Percentiles rank a stretch among this genome's conserved stretches.
phyloP scores from a whole-genome alignment of 768 basidiomycete genomes.

The Tylopilus felleus region DNA sequence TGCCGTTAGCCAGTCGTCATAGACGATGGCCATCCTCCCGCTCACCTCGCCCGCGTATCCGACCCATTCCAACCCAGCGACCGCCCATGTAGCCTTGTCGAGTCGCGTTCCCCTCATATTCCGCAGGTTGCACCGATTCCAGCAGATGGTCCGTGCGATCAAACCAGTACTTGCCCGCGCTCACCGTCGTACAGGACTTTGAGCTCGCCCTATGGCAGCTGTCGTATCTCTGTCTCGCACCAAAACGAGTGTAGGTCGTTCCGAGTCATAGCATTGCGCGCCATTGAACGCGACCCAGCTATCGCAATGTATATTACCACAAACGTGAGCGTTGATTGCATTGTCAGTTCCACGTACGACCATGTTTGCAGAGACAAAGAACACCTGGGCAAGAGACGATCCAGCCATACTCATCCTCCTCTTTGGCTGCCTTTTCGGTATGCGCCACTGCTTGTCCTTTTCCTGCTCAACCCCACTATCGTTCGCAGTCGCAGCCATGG shows the following conservation, averaged over 20 bases:
- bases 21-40: slow-evolving; percentile 32
- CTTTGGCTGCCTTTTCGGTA: slow-evolving; percentile 72
- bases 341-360: background rate
- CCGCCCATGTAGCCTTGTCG: slow-evolving; percentile 26
- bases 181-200: slow-evolving; percentile 66
- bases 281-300: slow-evolving; percentile 43
- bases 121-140: slow-evolving; percentile 72
- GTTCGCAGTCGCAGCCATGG: slow-evolving; percentile 66
- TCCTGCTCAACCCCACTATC: background rate
- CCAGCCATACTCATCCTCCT: slow-evolving; percentile 92
- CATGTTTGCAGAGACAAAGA: slow-evolving; percentile 78
- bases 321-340: slow-evolving; percentile 60
- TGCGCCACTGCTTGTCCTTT: background rate
- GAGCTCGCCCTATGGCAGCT: slow-evolving; percentile 96
- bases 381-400: slow-evolving; percentile 97
- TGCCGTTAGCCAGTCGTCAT: slow-evolving; percentile 16
- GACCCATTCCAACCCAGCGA: no score
- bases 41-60: slow-evolving; percentile 31
- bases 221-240: slow-evolving; percentile 89
- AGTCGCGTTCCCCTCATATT: slow-evolving; percentile 78
- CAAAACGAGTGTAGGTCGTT: slow-evolving; percentile 75
- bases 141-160: slow-evolving; percentile 69
- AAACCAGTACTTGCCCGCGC: background rate
- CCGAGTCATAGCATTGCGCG: background rate
- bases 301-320: slow-evolving; percentile 97